Evolutionary conservation across 2,329 filamentous ascomycete genomes (phyloP).

Genomic region (Sporothrix brunneoviolacea): DNA sequence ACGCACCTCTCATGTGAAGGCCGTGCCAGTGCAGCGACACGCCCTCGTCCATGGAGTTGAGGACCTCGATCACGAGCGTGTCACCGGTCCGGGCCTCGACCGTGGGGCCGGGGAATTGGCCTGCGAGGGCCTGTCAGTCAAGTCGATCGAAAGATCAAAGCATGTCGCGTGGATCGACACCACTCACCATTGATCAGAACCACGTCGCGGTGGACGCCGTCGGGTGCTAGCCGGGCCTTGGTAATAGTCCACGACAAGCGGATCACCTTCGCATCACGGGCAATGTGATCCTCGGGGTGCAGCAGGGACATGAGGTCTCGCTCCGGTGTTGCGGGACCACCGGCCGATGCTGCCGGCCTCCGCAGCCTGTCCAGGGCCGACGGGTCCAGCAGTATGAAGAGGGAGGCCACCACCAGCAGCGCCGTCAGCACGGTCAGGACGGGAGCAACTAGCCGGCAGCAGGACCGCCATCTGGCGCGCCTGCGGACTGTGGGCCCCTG

Average conservation of each 20-base stretch:
- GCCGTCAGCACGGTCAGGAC: slow-evolving; percentile 1
- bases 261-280: slow-evolving; percentile 28
- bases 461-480: neutral
- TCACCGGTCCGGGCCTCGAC: slow-evolving; percentile 43
- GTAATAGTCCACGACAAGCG: slow-evolving; percentile 36
- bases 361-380: neutral
- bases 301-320: slow-evolving; percentile 17
- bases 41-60: slow-evolving; percentile 35
- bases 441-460: neutral
- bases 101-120: slow-evolving; percentile 40
- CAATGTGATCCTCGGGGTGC: slow-evolving; percentile 36
- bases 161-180: too few relatives aligned
- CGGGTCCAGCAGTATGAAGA: slow-evolving; percentile 1
- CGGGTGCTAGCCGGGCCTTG: slow-evolving; percentile 32
- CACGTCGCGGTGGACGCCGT: slow-evolving; percentile 43
- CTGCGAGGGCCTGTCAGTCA: too few relatives aligned
- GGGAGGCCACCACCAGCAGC: neutral
- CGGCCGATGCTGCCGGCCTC: neutral
- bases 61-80: slow-evolving; percentile 34
- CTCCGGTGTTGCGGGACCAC: too few relatives aligned
- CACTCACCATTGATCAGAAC: slow-evolving; percentile 42
- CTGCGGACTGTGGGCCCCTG: neutral
- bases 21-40: slow-evolving; percentile 43
- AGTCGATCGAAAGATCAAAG: too few relatives aligned
- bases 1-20: slow-evolving; percentile 27